Base-by-base conservation (phyloP, 305 asterid species). In the Solanum chacoense region DNA sequence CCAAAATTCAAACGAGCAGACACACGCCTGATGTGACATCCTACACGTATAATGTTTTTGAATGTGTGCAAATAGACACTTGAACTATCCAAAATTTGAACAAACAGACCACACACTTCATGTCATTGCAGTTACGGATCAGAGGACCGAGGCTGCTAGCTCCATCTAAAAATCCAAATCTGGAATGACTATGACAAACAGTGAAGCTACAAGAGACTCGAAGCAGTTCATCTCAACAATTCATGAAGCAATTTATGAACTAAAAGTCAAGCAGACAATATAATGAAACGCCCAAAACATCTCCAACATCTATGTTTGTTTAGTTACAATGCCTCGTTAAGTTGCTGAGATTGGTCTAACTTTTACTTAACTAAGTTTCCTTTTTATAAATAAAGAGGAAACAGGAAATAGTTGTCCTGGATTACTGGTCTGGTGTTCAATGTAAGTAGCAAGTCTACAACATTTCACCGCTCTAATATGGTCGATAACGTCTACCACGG, bases 401-500 rank as follows among this genome's bases (percentile, higher is more conserved):
- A 34, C 37, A 85, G 77, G 59, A 22, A 86, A 26, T 29, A 75
- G 75, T 35, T 50, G 50, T 72, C 78, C 77, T 35, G 7, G 20
- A 38, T 36, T 73, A 36, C 87, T 50, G 12, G 31, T 29, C 87
- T 50, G 87, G 87, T 14, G 20, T 20, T 83, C 73, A 83, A 50
- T 50, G 73, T 1, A 83, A 83, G 42, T 83, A 83, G 31, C 89
- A 10, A 59, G 42, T 38, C 34, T 32, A 87, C 81, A 45, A 81
- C 89, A 28, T 34, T 28, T 55, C 84, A 78, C 35, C 16, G 45
- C 24, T 22, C 77, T 87, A 91, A 85, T 92, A 93, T 14, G 94
- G 94, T 67, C 92, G 92, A 73, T 91, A 93, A 40, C 93, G 91
- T 87, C 94, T 90, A 76, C 67, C 91, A 11, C 89, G 84, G 34